Base-by-base conservation (phyloP, 495 filamentous ascomycete genomes). In the Neurospora sp. region DNA sequence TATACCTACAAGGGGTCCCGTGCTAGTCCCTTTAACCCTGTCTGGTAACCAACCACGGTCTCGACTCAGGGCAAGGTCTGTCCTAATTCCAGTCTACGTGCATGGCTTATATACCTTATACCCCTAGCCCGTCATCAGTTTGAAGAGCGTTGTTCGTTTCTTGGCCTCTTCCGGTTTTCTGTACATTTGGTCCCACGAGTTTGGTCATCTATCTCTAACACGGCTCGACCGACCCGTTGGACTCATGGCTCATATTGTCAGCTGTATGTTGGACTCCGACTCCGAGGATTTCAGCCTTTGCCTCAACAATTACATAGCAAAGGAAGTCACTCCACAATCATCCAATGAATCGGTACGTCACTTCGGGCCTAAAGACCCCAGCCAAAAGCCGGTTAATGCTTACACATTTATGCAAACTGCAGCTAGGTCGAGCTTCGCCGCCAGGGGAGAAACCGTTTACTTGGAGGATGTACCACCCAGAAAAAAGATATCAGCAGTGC, bases 401-500 rank as follows among this genome's bases (percentile, higher is more conserved):
- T 77, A 80, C 77, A 43, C 48, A 21, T 73, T 71, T 70, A 70
- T 70, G 59, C 69, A 59, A 39, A 78, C 73, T 72, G 66, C 48
- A 79, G 81, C 73, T 80, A 73, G 77, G 77, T 74, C 77, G 73
- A 79, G 82, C 80, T 71, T 82, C 74, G 69, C 79, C 77, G 72
- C 81, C 72, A 54, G 79, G 74, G 66, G 85, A 82, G 74, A 88
- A 82, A 73, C 82, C 84, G 31, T 83, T 82, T 75, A 78, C 82
- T 34, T 86, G 84, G 84, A 88, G 85, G 76, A 87, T 87, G 86
- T 85, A 86, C 71, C 83, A 86, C 71, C 78, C 84, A 7, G 81
- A 85, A 73, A 81, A 82, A 72, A 88, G 85, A 78, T 87, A 88
- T 70, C 85, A 87, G 78, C 85, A 87, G 78, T 79, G 86, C 66